A percentile compares a stretch with the other conserved stretches of the same genome.
These are phyloP conservation scores for Gastrodia elata DNA, from an alignment of 106 monocot genomes.

Conservation along the genomic window DNA sequence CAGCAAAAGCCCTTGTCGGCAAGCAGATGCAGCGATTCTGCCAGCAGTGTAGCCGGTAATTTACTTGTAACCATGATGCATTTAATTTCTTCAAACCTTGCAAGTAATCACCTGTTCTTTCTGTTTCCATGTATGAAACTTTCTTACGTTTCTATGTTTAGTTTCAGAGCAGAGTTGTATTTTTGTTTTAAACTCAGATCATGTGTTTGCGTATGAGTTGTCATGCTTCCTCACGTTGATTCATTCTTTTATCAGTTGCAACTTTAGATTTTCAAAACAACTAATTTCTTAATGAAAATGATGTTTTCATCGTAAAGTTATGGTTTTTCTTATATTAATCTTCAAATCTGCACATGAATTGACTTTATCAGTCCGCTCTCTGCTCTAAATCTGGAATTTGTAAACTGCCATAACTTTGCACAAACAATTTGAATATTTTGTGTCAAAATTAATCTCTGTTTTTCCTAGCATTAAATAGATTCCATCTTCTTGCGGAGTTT, in stretches of 20 bases:
- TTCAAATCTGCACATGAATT: not conserved
- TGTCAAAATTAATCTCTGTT: not conserved
- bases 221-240: not conserved
- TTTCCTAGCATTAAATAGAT: conserved; percentile 33
- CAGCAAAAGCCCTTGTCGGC: conserved; percentile 70
- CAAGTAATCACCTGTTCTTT: not conserved
- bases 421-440: not conserved
- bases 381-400: not conserved
- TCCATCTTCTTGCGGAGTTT: conserved; percentile 86
- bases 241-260: not conserved
- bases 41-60: conserved; percentile 99
- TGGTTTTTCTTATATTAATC: not conserved
- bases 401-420: not conserved
- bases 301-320: not conserved
- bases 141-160: not conserved
- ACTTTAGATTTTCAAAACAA: not conserved
- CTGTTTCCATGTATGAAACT: not conserved
- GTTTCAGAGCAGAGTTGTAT: not conserved
- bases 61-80: not conserved
- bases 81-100: not conserved
- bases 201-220: not conserved
- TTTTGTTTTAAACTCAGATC: not conserved
- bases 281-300: not conserved
- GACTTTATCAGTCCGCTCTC: not conserved
- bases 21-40: conserved; percentile 99